phyloP scores from a whole-genome alignment of 495 filamentous ascomycete species.

The Penicillium pulvis region DNA sequence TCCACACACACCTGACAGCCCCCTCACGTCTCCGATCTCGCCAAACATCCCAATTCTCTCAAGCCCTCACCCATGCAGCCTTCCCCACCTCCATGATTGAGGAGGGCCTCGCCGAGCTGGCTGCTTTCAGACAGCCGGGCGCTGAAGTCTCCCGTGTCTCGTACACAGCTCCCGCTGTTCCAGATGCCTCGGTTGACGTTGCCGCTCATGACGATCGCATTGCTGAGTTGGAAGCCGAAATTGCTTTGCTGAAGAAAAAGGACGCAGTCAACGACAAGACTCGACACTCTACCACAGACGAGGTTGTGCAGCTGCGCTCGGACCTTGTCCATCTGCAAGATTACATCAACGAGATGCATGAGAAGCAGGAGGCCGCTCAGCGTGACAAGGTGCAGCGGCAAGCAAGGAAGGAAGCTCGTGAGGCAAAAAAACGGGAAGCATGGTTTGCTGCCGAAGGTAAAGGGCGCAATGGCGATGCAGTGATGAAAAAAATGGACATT shows the following conservation, averaged over 20 bases:
- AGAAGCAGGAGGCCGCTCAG: slow-evolving; percentile 41
- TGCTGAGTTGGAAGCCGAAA: slow-evolving; percentile 36
- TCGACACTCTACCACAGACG: slow-evolving; percentile 37
- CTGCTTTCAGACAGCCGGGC: slow-evolving; percentile 32
- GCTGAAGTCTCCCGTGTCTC: slow-evolving; percentile 16
- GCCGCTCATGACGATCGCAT: slow-evolving; percentile 36
- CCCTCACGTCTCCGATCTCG: slow-evolving; percentile 14
- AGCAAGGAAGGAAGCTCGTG: slow-evolving; percentile 46
- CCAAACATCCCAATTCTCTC: slow-evolving; percentile 41
- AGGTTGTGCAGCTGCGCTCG: slow-evolving; percentile 42
- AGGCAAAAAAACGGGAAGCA: slow-evolving; percentile 40
- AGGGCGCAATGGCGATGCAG: slow-evolving; percentile 45
- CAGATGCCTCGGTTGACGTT: slow-evolving; percentile 16
- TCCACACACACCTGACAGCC: slow-evolving; percentile 63
- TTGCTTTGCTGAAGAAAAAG: slow-evolving; percentile 44
- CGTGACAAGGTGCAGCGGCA: slow-evolving; percentile 38
- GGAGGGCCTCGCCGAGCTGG: slow-evolving; percentile 56
- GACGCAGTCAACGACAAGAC: slow-evolving; percentile 41
- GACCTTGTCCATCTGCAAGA: slow-evolving; percentile 42
- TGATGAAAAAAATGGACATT: slow-evolving; percentile 39
- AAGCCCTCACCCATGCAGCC: slow-evolving; percentile 52
- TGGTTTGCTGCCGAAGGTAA: slow-evolving; percentile 52
- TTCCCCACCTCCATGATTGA: slow-evolving; percentile 58
- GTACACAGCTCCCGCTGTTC: slow-evolving; percentile 12
- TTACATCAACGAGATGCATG: slow-evolving; percentile 44